Evolutionary conservation across 768 basidiomycete genomes (phyloP), one percentile per base, ranked within the genome.

Genomic region (Naganishia antarctica): DNA sequence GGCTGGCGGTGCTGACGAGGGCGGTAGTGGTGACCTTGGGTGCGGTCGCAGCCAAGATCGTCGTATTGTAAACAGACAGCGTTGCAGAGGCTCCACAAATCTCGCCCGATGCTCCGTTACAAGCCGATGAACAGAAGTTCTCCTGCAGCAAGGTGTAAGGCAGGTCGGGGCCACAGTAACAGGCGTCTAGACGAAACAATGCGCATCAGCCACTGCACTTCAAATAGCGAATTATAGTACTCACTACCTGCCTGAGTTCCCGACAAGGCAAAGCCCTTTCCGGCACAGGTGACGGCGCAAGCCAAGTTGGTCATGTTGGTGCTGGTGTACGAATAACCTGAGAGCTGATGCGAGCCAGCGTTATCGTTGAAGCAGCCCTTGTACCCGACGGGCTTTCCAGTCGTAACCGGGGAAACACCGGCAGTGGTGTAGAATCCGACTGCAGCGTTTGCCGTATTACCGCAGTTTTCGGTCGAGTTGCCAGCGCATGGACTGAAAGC

Each of bases 121-220:
- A 75, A 6, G 58, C 60, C 13, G 63, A 32, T n/a, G 43, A 51
- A 64, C 73, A 74, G 25, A 64, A 53, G 16, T 57, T 48, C 43
- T 72, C 73, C 25, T 66, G 61, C 28, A 67, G 26, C 37, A 68
- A 37, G 3, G 59, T 59, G 58, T 53, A 43, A 15, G 69, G 70
- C 32, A 68, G 41, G 40, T 41, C 64, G 9, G 58, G 37, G 5
- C 71, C 70, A 45, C 73, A 74, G 63, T 53, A 71, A 62, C 73
- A 74, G 23, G 53, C 25, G 53, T 57, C 50, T 51, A 18, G 11
- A 34, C 29, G 21, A 51, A 50, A 13, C 11, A 50, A 34, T 21
- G 31, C 13, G 68, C 9, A 41, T 70, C 23, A 66, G 48, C 28
- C 21, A n/a, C 37, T 70, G 57, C 21, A 67, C 67, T 51, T 69